Percentiles rank a stretch among this genome's conserved stretches.
phyloP scores from a whole-genome alignment of 208 protist genomes.

The Crithidia brevicula region DNA sequence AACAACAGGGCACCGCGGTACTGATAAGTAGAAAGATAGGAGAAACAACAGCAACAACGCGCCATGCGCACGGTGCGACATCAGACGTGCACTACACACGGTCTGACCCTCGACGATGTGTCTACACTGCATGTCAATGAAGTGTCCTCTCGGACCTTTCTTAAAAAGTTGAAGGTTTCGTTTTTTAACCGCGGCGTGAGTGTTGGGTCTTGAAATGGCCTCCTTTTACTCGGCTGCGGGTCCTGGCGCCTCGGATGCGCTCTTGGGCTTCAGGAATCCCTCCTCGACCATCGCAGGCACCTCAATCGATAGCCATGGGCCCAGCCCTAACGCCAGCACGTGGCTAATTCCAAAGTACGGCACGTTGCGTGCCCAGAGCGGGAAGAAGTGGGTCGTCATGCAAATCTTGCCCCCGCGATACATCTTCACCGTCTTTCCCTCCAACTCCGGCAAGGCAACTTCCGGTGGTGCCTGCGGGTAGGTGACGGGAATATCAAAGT shows the following conservation, averaged over 20 bases:
- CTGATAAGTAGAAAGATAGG: no score
- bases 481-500: constrained; percentile 97
- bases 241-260: constrained; percentile 4
- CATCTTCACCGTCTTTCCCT: constrained; percentile 99
- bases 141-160: no score
- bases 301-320: constrained; percentile 98
- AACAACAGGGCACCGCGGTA: no score
- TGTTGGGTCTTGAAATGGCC: no score
- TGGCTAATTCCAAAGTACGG: constrained; percentile 98
- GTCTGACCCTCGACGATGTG: no score
- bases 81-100: no score
- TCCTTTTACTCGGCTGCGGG: neutral
- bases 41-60: no score
- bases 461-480: constrained; percentile 97
- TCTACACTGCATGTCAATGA: no score
- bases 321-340: constrained; percentile 95
- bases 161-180: no score
- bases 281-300: constrained; percentile 96
- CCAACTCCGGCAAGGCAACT: constrained; percentile 96
- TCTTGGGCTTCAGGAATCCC: constrained; percentile 73
- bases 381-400: constrained; percentile 98
- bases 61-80: no score
- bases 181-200: no score
- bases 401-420: constrained; percentile 99
- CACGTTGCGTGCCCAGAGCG: constrained; percentile 97